Evolutionary conservation across 2,329 filamentous ascomycete genomes (phyloP).

Genomic region (Fusarium bactridioides): DNA sequence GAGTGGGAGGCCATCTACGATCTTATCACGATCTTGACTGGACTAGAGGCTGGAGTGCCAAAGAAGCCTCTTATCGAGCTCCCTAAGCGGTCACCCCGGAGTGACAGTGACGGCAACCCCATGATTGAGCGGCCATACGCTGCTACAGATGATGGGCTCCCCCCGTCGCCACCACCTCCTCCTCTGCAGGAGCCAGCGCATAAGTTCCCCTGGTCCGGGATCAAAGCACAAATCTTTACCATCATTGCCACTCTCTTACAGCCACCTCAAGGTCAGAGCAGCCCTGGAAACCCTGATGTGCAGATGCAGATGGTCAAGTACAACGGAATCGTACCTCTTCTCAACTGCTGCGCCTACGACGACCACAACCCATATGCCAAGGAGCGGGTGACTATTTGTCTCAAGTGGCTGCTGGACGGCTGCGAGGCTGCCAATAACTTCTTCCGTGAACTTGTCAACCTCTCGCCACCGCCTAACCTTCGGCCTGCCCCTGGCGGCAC

Average conservation of each 20-base stretch:
- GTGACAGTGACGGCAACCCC: constrained; percentile 37
- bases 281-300: constrained; percentile 74
- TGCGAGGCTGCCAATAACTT: constrained; percentile 77
- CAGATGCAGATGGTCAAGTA: constrained; percentile 88
- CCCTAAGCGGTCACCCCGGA: constrained; percentile 44
- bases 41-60: constrained; percentile 86
- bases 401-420: constrained; percentile 83
- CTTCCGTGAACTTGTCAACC: constrained; percentile 68
- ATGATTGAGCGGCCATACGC: constrained; percentile 72
- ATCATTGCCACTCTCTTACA: constrained; percentile 90
- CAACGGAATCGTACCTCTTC: constrained; percentile 84
- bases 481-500: constrained; percentile 47
- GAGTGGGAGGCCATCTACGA: constrained; percentile 94
- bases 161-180: constrained; percentile 51
- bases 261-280: constrained; percentile 71
- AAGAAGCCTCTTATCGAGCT: constrained; percentile 74
- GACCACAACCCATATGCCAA: constrained; percentile 94
- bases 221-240: constrained; percentile 92
- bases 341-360: constrained; percentile 91
- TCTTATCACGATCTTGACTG: constrained; percentile 84
- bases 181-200: constrained; percentile 69
- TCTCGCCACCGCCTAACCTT: constrained; percentile 51
- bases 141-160: constrained; percentile 40
- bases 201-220: constrained; percentile 73
- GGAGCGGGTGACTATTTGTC: constrained; percentile 86